A percentile compares a stretch with the other conserved stretches of the same genome.
Conservation (phyloP, 139 green algal species). For the Tetraselmis chui region DNA sequence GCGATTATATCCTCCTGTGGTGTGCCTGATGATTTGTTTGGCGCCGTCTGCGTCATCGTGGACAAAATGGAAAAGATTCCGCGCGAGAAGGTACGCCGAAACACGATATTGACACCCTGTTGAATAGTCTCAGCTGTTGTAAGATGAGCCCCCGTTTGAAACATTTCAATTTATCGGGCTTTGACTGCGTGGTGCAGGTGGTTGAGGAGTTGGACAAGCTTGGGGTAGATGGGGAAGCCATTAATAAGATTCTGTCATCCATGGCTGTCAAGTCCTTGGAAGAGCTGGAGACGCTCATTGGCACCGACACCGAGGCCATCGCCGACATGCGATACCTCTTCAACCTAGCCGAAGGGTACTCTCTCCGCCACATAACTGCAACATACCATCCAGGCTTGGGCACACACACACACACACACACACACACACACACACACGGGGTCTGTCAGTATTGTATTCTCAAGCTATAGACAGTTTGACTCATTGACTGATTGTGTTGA, state of each 20-base stretch:
- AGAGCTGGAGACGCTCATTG: constrained; percentile 50
- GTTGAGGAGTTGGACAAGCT: constrained; percentile 57
- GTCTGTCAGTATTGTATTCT: too few species aligned
- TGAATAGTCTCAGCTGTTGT: too few species aligned
- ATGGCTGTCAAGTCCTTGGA: constrained; percentile 49
- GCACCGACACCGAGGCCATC: constrained; percentile 42
- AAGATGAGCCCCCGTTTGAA: too few species aligned
- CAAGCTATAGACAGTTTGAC: too few species aligned
- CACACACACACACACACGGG: too few species aligned
- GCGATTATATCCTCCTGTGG: constrained; percentile 51
- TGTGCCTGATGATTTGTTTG: constrained; percentile 63
- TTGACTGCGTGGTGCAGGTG: constrained; percentile 70
- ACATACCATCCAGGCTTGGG: too few species aligned
- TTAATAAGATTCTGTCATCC: constrained; percentile 57
- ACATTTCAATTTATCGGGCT: constrained; percentile 23
- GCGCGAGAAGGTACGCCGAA: constrained; percentile 40
- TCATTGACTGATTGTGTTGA: too few species aligned
- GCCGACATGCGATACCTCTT: constrained; percentile 78
- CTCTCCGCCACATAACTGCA: too few species aligned
- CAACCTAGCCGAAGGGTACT: constrained; percentile 70
- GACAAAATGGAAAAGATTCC: constrained; percentile 93
- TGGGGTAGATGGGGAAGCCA: constrained; percentile 45
- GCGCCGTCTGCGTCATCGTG: constrained; percentile 81
- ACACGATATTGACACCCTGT: too few species aligned
- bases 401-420: too few species aligned